These are phyloP conservation scores for Globomyces pollinis-pini DNA, from an alignment of 192 early-diverging fungal genomes.

Conservation along the genomic window DNA sequence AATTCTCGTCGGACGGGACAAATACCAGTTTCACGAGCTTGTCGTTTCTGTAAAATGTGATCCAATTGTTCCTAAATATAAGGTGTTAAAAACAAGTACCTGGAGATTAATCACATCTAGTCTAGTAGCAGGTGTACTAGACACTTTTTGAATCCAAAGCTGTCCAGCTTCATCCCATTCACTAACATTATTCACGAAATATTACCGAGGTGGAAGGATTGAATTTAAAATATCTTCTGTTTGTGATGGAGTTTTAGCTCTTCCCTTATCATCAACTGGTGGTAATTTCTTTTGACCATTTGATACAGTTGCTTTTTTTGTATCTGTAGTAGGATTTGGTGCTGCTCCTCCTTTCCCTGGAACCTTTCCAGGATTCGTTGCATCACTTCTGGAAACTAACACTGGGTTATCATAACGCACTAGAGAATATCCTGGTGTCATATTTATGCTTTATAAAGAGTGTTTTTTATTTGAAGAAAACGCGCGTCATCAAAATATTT, in stretches of 20 bases:
- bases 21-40: conserved; percentile 58
- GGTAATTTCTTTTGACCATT: conserved; percentile 40
- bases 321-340: conserved; percentile 9
- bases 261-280: conserved; percentile 51
- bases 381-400: conserved; percentile 47
- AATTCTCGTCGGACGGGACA: conserved; percentile 52
- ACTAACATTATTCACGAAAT: conserved; percentile 18
- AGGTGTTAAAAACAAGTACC: conserved; percentile 18
- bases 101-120: conserved; percentile 50
- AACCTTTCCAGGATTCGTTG: neutral
- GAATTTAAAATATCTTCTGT: conserved; percentile 59
- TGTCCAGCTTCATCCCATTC: conserved; percentile 59
- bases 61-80: conserved; percentile 50
- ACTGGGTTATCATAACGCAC: conserved; percentile 57
- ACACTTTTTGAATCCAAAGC: conserved; percentile 58
- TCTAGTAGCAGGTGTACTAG: conserved; percentile 52
- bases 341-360: conserved; percentile 12
- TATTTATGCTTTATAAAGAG: neutral
- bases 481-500: too few species aligned
- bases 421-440: conserved; percentile 37
- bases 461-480: neutral
- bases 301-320: conserved; percentile 21
- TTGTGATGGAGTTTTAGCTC: conserved; percentile 51
- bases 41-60: conserved; percentile 58
- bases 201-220: conserved; percentile 49